Evolutionary conservation across 208 protist species (phyloP).

Genomic region (Acanthamoeba sp.): DNA sequence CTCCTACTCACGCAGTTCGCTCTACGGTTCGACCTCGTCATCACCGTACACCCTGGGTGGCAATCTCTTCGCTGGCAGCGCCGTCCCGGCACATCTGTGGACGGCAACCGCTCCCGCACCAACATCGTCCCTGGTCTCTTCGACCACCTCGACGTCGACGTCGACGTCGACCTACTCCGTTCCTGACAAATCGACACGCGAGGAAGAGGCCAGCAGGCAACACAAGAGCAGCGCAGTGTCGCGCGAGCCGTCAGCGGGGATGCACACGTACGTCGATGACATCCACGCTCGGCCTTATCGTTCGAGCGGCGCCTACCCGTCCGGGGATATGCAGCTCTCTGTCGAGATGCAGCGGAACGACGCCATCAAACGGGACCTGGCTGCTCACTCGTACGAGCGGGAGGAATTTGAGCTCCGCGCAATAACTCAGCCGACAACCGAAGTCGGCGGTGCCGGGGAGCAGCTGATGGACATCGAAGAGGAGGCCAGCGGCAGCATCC

Average conservation of each 20-base stretch:
- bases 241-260: no score
- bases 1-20: constrained; percentile 27
- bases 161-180: neutral
- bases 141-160: neutral
- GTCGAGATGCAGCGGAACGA: no score
- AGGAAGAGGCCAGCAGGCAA: neutral
- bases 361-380: no score
- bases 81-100: constrained; percentile 29
- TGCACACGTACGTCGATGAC: no score
- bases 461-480: constrained; percentile 18
- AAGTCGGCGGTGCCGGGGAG: neutral
- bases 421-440: neutral
- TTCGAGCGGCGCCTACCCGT: no score
- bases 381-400: no score
- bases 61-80: constrained; percentile 9
- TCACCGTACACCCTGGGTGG: constrained; percentile 17
- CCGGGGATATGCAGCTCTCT: no score
- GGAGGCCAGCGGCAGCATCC: neutral
- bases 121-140: constrained; percentile 15
- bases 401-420: no score
- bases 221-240: no score
- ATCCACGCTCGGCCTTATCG: no score
- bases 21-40: constrained; percentile 11
- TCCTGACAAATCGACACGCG: neutral
- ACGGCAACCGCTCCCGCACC: constrained; percentile 15